Evolutionary conservation across 345 rosid species (phyloP).

Genomic region (Eucalyptus erythrocorys): DNA sequence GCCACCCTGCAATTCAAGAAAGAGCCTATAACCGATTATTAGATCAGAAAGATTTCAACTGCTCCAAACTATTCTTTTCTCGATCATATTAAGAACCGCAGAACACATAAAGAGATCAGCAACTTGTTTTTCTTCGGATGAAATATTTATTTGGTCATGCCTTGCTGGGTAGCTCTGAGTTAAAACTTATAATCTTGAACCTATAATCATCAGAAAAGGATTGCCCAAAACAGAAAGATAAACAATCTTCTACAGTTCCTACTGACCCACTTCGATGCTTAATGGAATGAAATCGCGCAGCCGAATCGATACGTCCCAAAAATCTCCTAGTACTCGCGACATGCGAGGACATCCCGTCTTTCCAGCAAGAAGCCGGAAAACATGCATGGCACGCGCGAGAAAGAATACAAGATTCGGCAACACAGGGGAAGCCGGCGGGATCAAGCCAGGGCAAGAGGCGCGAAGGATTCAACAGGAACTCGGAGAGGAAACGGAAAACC

Average conservation of each 20-base stretch:
- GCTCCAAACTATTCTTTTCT: not conserved
- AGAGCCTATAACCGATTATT: not conserved
- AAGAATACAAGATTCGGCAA: not conserved
- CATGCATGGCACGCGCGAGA: not conserved
- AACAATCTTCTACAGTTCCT: not conserved
- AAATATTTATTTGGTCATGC: not conserved
- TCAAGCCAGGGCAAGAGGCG: not conserved
- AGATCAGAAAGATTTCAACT: not conserved
- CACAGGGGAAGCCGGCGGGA: not conserved
- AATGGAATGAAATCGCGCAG: not conserved
- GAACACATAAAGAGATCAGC: not conserved
- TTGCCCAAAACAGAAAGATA: not conserved
- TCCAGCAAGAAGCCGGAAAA: not conserved
- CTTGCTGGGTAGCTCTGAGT: not conserved
- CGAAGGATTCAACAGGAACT: not conserved
- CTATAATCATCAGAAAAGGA: not conserved
- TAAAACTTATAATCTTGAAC: not conserved
- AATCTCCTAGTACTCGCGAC: not conserved
- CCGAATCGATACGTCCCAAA: not conserved
- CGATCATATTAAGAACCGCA: not conserved
- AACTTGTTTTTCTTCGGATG: not conserved
- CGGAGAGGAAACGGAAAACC: not conserved
- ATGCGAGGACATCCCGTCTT: not conserved
- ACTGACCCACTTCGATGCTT: not conserved
- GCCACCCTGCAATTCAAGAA: not conserved